phyloP scores from a whole-genome alignment of 208 protist genomes.

The Crithidia acanthocephali region DNA sequence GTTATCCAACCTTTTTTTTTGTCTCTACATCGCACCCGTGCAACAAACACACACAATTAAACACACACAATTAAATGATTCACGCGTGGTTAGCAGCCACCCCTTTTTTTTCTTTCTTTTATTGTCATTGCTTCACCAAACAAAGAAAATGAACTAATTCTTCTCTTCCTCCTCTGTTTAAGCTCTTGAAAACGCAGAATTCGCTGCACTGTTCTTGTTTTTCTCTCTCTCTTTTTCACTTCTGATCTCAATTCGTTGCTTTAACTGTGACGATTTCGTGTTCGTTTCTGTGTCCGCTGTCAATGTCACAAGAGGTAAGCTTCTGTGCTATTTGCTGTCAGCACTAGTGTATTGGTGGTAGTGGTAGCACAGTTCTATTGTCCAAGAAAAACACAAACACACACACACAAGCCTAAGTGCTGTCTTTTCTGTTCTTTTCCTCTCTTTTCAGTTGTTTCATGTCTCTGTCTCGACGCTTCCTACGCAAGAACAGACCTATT shows the following conservation, averaged over 20 bases:
- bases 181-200: neutral
- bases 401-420: neutral
- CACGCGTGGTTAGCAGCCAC: neutral
- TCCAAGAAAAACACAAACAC: neutral
- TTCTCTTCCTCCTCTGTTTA: neutral
- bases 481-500: neutral
- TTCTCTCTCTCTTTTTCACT: slow-evolving; percentile 14
- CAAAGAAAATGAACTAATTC: neutral
- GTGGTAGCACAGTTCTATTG: neutral
- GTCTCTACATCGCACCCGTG: no score
- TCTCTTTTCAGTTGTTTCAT: neutral
- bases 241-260: neutral
- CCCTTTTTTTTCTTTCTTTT: slow-evolving; percentile 12
- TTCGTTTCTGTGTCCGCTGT: neutral
- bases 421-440: slow-evolving; percentile 2
- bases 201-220: slow-evolving; percentile 9
- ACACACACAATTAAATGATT: neutral
- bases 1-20: no score
- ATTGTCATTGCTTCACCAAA: slow-evolving; percentile 21
- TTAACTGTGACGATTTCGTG: neutral
- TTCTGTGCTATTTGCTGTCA: neutral
- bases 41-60: no score
- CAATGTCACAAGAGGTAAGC: neutral
- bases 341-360: neutral
- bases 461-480: neutral